Conservation (phyloP, 768 basidiomycete species). For the Sutorius australiensis region DNA sequence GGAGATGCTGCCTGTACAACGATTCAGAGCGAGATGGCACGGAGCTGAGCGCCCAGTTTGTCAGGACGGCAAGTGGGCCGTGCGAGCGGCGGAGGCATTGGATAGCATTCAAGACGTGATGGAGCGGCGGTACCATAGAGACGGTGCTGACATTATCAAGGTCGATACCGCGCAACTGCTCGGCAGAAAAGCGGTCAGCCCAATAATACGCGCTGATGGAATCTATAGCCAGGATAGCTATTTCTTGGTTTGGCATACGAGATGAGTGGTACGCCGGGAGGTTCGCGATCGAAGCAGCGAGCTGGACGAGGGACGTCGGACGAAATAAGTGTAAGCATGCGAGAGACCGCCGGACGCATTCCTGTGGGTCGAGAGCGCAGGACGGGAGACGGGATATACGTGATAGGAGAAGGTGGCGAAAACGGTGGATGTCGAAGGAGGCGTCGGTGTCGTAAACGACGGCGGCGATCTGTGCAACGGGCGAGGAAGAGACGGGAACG, state of each 20-base stretch:
- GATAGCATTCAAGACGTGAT: conserved; percentile 47
- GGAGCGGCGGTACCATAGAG: conserved; percentile 33
- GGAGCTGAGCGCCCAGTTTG: conserved; percentile 56
- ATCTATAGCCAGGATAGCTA: conserved; percentile 70
- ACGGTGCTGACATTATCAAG: conserved; percentile 6
- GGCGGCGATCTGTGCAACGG: conserved; percentile 51
- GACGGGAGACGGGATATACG: conserved; percentile 37
- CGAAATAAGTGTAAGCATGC: conserved; percentile 62
- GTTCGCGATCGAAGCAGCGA: conserved; percentile 61
- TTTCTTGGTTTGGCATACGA: conserved; percentile 47
- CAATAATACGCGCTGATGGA: conserved; percentile 77
- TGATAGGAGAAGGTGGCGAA: conserved; percentile 48
- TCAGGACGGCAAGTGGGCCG: conserved; percentile 49
- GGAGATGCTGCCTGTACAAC: conserved; percentile 52
- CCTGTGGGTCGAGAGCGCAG: conserved; percentile 18
- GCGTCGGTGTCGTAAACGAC: conserved; percentile 69
- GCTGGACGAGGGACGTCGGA: conserved; percentile 61
- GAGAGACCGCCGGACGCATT: conserved; percentile 40
- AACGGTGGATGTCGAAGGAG: conserved; percentile 55
- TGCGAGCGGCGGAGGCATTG: conserved; percentile 46
- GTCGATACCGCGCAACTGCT: conserved; percentile 41
- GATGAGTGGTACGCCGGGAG: conserved; percentile 52
- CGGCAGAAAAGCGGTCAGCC: conserved; percentile 63
- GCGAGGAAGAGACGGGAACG: conserved; percentile 39
- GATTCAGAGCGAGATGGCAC: conserved; percentile 18